Evolutionary conservation across 306 rosid genomes (phyloP), one percentile per base, ranked within the genome.

Genomic region (Cucurbita moschata): DNA sequence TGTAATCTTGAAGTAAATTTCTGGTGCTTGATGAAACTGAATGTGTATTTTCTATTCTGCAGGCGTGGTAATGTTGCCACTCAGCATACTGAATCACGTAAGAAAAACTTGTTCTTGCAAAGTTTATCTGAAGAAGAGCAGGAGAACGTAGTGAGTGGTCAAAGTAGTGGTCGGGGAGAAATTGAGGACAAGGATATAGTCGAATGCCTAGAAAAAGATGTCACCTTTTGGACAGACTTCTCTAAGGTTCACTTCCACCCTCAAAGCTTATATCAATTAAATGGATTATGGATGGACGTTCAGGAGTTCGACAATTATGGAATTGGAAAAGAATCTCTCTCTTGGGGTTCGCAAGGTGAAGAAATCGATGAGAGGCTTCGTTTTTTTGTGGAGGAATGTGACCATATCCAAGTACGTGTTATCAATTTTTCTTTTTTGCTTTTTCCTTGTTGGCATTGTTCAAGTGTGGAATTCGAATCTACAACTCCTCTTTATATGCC

Each of bases 201-300:
- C 68, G 94, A 90, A 55, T 16, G 76, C 78, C 82, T 93, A 75
- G 97, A 93, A 82, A 85, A 75, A 77, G 84, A 75, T 74, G 94
- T 87, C 59, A 80, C 82, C 38, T 87, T 74, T 82, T 90, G 98
- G 98, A 86, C 97, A 46, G 98, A 93, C 84, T 93, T 86, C 86
- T 90, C 98, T 67, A 93, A 93, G 84, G 92, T 89, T 77, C 92
- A 93, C 76, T 93, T 83, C 73, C 98, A 93, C 81, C 97, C 90
- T 43, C 88, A 77, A 63, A 90, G 96, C 83, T 79, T 93, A 16
- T 86, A 87, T 79, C 94, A 93, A 76, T 77, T 90, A 71, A 85
- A 75, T 78, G 97, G 97, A 63, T 83, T 65, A 13, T 88, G 97
- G 94, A 47, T 76, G 75, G 83, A 81, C 64, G 77, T 58, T 84